Percentiles rank a stretch among this genome's conserved stretches.
These are phyloP conservation scores for Diophrys appendiculata DNA, from an alignment of 73 alveolate genomes.

Conservation along the genomic window DNA sequence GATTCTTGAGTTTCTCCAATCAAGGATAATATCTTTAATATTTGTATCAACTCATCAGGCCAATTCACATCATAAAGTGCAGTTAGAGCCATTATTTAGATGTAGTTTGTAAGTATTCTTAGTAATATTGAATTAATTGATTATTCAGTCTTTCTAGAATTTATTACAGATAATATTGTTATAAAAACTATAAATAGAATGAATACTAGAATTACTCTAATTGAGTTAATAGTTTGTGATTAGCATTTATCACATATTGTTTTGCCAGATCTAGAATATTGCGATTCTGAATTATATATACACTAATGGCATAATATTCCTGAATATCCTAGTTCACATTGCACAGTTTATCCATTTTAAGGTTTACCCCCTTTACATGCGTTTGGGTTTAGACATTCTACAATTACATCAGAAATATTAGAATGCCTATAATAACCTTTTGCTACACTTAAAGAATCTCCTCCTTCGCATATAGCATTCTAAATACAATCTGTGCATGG, in stretches of 20 bases:
- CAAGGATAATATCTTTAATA: too few relatives aligned
- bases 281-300: too few relatives aligned
- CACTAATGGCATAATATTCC: too few relatives aligned
- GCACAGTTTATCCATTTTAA: too few relatives aligned
- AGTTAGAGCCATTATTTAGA: too few relatives aligned
- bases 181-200: not conserved
- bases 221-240: slow-evolving; percentile 4
- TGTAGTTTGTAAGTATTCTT: too few relatives aligned
- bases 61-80: too few relatives aligned
- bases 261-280: too few relatives aligned
- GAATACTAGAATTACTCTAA: not conserved
- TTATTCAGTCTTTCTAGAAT: not conserved
- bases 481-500: not conserved
- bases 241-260: slow-evolving; percentile 11
- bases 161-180: not conserved
- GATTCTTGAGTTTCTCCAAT: slow-evolving; percentile 11
- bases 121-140: slow-evolving; percentile 3
- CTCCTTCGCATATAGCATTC: not conserved
- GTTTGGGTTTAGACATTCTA: not conserved
- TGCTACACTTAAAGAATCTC: not conserved
- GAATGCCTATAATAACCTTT: not conserved
- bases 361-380: not conserved
- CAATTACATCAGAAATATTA: not conserved
- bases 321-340: too few relatives aligned
- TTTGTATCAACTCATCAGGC: too few relatives aligned